A percentile compares a stretch with the other conserved stretches of the same genome.
phyloP scores from a whole-genome alignment of 73 alveolate genomes.

The Vitrella brassicaformis region DNA sequence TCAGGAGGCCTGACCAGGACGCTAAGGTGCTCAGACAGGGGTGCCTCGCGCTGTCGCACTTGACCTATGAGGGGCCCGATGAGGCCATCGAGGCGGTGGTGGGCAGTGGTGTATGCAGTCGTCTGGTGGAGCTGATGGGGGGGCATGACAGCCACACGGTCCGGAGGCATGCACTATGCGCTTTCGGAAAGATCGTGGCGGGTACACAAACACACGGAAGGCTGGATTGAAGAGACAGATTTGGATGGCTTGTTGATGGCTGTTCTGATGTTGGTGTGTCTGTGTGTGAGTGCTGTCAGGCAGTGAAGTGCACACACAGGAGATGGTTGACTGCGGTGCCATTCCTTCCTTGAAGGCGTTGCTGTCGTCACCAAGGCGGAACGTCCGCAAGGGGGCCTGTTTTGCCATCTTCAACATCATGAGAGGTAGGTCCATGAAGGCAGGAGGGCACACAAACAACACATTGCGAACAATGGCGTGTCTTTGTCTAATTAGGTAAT shows the following conservation, averaged over 20 bases:
- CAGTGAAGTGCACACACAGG: constrained; percentile 72
- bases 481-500: too few relatives aligned
- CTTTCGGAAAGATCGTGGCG: constrained; percentile 85
- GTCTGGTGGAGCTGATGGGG: constrained; percentile 63
- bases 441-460: too few relatives aligned
- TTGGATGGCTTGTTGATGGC: too few relatives aligned
- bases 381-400: constrained; percentile 84
- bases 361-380: constrained; percentile 51
- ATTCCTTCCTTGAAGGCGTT: constrained; percentile 56
- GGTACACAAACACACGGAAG: too few relatives aligned
- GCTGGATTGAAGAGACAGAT: too few relatives aligned
- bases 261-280: too few relatives aligned
- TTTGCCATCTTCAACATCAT: constrained; percentile 83
- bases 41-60: constrained; percentile 72
- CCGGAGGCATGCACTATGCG: constrained; percentile 67
- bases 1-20: constrained; percentile 54
- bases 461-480: too few relatives aligned
- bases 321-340: constrained; percentile 62
- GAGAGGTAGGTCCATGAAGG: constrained; percentile 89
- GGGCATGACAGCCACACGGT: constrained; percentile 50
- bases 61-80: too few relatives aligned
- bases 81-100: constrained; percentile 71
- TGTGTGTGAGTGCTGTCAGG: too few relatives aligned
- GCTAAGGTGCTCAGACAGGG: constrained; percentile 76
- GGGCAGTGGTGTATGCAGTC: constrained; percentile 53